Conservation (phyloP, 441 rosid genomes). For the Populus hybrid region DNA sequence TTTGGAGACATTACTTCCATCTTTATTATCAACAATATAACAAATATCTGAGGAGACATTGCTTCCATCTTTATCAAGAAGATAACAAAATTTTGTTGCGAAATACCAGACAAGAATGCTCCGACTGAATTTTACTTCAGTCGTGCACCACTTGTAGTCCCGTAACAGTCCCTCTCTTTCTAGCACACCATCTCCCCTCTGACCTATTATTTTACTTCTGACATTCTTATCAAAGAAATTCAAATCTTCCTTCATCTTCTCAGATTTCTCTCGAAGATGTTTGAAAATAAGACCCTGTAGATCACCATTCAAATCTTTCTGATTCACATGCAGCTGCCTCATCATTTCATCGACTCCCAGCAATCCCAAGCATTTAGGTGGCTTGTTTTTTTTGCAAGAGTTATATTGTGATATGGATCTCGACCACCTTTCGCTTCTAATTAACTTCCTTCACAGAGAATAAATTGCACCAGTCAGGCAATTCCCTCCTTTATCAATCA, state of each 20-base stretch:
- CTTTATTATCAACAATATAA: no score
- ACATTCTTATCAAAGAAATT: background rate
- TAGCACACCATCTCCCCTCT: background rate
- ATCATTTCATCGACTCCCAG: background rate
- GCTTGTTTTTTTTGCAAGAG: background rate
- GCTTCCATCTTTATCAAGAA: rapidly evolving
- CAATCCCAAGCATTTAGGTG: background rate
- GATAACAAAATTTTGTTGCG: background rate
- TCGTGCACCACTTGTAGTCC: background rate
- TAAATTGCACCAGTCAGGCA: background rate
- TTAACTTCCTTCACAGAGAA: background rate
- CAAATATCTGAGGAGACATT: background rate
- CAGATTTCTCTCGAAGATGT: background rate
- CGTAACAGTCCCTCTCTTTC: background rate
- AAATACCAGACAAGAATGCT: background rate
- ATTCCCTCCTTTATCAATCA: background rate
- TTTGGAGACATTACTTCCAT: no score
- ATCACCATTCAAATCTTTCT: background rate
- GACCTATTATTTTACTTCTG: background rate
- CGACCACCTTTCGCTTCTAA: background rate
- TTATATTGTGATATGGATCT: background rate
- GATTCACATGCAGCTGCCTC: background rate
- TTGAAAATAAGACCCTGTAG: rapidly evolving
- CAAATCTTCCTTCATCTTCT: background rate
- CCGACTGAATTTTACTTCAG: background rate